Evolutionary conservation across 225 moss, liverwort and hornwort species (phyloP).

Genomic region (Climacium dendroides): DNA sequence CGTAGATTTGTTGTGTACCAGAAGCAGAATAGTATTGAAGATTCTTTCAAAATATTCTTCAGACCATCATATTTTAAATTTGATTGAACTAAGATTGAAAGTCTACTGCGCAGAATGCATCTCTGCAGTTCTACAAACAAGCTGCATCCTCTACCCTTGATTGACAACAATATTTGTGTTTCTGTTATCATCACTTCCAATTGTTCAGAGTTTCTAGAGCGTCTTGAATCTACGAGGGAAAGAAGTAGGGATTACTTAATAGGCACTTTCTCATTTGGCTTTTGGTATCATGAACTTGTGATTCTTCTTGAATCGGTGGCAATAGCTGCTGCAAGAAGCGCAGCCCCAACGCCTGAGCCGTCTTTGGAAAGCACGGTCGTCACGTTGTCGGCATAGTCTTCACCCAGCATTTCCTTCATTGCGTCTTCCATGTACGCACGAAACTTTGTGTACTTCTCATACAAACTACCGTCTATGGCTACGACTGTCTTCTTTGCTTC

Average conservation of each 20-base stretch:
- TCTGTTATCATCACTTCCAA: background rate
- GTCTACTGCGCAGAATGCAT: background rate
- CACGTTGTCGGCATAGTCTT: conserved; percentile 29
- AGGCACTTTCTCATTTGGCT: background rate
- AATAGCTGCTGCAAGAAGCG: conserved; percentile 60
- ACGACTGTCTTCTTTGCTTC: conserved; percentile 46
- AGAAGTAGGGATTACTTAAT: background rate
- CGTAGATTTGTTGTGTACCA: background rate
- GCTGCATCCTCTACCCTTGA: background rate
- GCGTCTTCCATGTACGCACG: conserved; percentile 63
- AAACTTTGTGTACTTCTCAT: conserved; percentile 66
- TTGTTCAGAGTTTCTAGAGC: background rate
- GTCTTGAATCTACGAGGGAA: background rate
- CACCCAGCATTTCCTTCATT: conserved; percentile 47
- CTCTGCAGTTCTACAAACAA: background rate
- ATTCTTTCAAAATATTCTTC: background rate
- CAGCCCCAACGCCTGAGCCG: conserved; percentile 69
- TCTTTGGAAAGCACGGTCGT: conserved; percentile 67
- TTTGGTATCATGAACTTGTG: background rate
- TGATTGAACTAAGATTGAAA: background rate
- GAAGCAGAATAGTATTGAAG: background rate
- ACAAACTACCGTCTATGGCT: conserved; percentile 80
- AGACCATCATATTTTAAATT: background rate
- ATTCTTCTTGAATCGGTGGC: conserved; percentile 4
- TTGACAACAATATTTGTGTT: background rate